Conservation (phyloP, 2,329 filamentous ascomycete genomes). For the Aspergillus tubingensis region DNA sequence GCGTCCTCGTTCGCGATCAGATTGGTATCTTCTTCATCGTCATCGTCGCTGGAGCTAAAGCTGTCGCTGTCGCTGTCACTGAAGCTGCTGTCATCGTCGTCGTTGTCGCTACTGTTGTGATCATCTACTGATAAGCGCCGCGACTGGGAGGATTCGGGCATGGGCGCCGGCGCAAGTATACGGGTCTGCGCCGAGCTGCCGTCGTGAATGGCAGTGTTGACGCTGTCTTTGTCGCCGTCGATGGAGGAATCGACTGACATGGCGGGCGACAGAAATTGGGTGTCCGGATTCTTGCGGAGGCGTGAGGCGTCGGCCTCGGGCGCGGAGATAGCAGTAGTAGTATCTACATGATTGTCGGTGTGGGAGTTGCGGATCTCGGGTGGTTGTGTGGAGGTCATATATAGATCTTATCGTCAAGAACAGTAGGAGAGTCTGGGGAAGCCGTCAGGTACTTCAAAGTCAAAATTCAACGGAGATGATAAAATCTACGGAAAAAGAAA, state of each 20-base stretch:
- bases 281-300: conserved; percentile 1
- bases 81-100: not conserved
- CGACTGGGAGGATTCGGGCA: conserved; percentile 17
- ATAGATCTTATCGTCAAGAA: not conserved
- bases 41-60: too few species aligned
- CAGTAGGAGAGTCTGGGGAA: not conserved
- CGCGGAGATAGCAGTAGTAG: not conserved
- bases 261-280: not conserved
- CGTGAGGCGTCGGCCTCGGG: conserved; percentile 6
- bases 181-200: conserved; percentile 9
- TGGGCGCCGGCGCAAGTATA: conserved; percentile 9
- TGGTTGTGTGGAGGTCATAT: conserved; percentile 17
- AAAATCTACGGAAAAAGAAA: not conserved
- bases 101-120: conserved; percentile 8
- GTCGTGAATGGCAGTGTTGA: conserved; percentile 23
- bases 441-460: conserved; percentile 1
- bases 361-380: conserved; percentile 6
- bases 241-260: not conserved
- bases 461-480: not conserved
- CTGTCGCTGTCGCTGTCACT: not conserved
- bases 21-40: conserved; percentile 15
- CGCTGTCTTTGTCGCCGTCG: conserved; percentile 21
- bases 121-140: conserved; percentile 18
- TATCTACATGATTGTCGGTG: conserved; percentile 18
- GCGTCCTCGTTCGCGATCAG: conserved; percentile 17